Evolutionary conservation across 78 protist species (phyloP), one percentile per base, ranked within the genome.

Genomic region (Isochrysis galbana): DNA sequence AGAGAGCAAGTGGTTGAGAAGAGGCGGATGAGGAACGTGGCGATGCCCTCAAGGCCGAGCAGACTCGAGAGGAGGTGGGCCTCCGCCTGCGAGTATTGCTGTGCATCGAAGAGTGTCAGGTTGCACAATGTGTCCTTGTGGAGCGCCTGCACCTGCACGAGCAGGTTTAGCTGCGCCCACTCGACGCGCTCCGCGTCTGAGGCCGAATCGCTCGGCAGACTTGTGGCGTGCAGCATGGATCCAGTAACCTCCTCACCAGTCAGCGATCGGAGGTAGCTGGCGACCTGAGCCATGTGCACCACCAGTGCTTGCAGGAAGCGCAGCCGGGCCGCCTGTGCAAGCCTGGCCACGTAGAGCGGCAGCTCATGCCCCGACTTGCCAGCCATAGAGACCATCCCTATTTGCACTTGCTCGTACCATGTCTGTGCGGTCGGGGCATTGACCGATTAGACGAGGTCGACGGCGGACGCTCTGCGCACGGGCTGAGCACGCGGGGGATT

Each of bases 101-200:
- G 17, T 41, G 1, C 44, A 36, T 70, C n/a, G 39, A 19, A 70
- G 80, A 70, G 10, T 2, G 14, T 21, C 41, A 41, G 39, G 41
- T 70, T 26, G 80, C 80, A 70, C 32, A 70, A 41, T 19, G 39
- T 41, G 41, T n/a, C 41, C 29, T 17, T 2, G 80, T 70, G 36
- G 39, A 70, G 14, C 0, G 42, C 7, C 80, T 70, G 80, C 44
- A 70, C 29, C 80, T 70, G 80, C 32, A 70, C 14, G 19, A 70
- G 80, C 42, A 70, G 80, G 80, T 70, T 70, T 17, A 70, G 80
- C 39, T 70, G 80, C 80, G 36, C 44, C 80, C 80, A 70, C 80
- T 70, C 80, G 29, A 70, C 80, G 29, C 80, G 80, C n/a, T 70
- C 80, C 32, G 4, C 34, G 41, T 70, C 80, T 21, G 80, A 19